Evolutionary conservation across 2,329 filamentous ascomycete species (phyloP), one percentile per base, ranked within the genome.

Genomic region (Nemania bipapillata): DNA sequence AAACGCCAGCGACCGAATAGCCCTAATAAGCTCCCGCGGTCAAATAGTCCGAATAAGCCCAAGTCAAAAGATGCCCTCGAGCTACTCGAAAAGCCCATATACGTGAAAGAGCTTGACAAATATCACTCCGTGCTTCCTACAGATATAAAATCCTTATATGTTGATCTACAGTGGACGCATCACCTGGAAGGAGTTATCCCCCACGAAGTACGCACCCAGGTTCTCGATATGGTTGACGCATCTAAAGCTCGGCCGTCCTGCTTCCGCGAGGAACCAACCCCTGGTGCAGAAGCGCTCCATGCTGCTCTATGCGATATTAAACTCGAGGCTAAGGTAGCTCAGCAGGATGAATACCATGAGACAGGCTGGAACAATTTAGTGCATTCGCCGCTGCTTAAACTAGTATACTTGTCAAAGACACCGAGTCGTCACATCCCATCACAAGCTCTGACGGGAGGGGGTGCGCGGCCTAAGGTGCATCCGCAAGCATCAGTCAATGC

Each of bases 371-470:
- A 32, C 30, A 4, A 32, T 32, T 32, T 32, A 32, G 30, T 40
- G 4, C 22, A 49, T 24, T 20, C 20, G 20, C 45, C 45, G 45
- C 45, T 63, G 7, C 40, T 63, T 26, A 52, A 56, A 15, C 53
- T 52, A 6, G 62, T 32, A 24, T 57, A 11, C 55, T 9, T 24
- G 15, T 45, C 55, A 32, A 57, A 3, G 24, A 28, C 6, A 56
- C 4, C 5, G 11, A 42, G 1, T 11, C 11, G 12, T 8, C 3
- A 3, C 40, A 40, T 45, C 22, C 55, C 8, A 47, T 20, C 55
- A 4, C 55, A 45, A 45, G 20, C 32, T 42, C 24, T 11, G 30
- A 22, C 35, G 20, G 28, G 11, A n/a, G 35, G 42, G 54, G 20
- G 28, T 24, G 45, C 45, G 20, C 45, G 12, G 45, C 45, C n/a